Conservation (phyloP, 1,284 basidiomycete species). For the Ustilago shanxiensis region DNA sequence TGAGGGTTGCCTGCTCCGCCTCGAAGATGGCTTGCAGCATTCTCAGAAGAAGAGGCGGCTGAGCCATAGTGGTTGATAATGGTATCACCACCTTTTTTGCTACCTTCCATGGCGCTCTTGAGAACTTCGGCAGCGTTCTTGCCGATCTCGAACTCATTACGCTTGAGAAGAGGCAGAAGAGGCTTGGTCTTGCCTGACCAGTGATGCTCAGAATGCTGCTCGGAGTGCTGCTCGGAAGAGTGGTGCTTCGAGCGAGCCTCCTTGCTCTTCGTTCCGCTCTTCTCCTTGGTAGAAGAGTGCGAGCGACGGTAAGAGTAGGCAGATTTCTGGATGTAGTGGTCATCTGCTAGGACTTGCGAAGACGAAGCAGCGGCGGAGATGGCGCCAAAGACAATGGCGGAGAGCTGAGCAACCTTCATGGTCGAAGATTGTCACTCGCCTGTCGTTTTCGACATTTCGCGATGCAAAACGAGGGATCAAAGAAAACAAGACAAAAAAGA, state of each 20-base stretch:
- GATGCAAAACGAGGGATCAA: too few relatives aligned
- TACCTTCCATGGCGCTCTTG: background rate
- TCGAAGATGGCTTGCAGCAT: background rate
- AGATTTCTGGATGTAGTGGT: conserved; percentile 7
- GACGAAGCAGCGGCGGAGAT: conserved; percentile 43
- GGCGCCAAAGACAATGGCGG: conserved; percentile 44
- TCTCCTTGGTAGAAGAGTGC: background rate
- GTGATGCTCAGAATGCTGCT: background rate
- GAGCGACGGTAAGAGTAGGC: conserved; percentile 2
- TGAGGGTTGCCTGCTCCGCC: background rate
- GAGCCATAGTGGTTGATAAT: conserved; percentile 10
- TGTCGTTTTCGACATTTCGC: too few relatives aligned
- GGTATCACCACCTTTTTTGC: background rate
- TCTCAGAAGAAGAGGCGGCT: background rate
- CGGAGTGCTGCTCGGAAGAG: conserved; percentile 1
- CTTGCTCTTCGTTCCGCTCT: conserved; percentile 6
- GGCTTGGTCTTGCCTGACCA: background rate
- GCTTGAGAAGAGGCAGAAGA: conserved; percentile 8
- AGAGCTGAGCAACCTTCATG: conserved; percentile 43
- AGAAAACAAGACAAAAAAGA: background rate
- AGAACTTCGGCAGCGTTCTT: conserved; percentile 1
- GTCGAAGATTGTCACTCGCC: background rate
- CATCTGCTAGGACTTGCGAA: conserved; percentile 16
- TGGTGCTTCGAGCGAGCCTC: background rate
- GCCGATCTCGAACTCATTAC: conserved; percentile 9